A percentile compares a stretch with the other conserved stretches of the same genome.
Evolutionary conservation across 163 green algal species (phyloP).

Genomic region (Scenedesmus sp.): DNA sequence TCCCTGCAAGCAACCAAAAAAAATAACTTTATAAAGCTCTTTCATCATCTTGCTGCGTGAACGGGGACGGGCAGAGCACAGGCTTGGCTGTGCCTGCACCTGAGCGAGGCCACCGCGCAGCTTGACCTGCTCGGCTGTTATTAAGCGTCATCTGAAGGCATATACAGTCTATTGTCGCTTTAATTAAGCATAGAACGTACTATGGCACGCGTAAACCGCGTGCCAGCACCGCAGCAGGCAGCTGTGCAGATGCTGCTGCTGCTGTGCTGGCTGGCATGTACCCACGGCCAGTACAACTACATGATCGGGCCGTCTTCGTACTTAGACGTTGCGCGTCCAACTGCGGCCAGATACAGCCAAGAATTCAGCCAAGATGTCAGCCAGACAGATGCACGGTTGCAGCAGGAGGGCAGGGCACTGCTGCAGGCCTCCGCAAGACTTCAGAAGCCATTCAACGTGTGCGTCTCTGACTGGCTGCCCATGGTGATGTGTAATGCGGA

Average conservation of each 20-base stretch:
- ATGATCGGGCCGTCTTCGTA: constrained; percentile 22
- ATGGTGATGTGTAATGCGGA: constrained; percentile 38
- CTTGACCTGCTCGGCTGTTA: neutral
- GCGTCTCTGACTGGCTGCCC: constrained; percentile 30
- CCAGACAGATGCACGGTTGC: neutral
- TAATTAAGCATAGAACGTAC: neutral
- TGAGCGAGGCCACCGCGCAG: neutral
- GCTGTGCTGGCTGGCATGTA: neutral
- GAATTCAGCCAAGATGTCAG: neutral
- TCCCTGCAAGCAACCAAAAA: too few species aligned
- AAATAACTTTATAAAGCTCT: too few species aligned
- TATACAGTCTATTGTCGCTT: too few species aligned
- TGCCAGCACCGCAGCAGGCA: neutral
- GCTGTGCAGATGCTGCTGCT: constrained; percentile 20
- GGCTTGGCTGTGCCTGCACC: neutral
- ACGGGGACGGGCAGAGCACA: neutral
- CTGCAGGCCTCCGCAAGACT: neutral
- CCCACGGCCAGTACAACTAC: constrained; percentile 19
- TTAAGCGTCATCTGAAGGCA: too few species aligned
- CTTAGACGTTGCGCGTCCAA: neutral
- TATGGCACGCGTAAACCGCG: neutral
- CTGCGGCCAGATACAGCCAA: neutral
- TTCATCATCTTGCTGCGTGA: neutral
- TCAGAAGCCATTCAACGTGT: constrained; percentile 36
- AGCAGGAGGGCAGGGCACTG: neutral